Percentiles rank a stretch among this genome's conserved stretches.
phyloP scores from a whole-genome alignment of 495 filamentous ascomycete genomes.

The Cairneyella variabilis region DNA sequence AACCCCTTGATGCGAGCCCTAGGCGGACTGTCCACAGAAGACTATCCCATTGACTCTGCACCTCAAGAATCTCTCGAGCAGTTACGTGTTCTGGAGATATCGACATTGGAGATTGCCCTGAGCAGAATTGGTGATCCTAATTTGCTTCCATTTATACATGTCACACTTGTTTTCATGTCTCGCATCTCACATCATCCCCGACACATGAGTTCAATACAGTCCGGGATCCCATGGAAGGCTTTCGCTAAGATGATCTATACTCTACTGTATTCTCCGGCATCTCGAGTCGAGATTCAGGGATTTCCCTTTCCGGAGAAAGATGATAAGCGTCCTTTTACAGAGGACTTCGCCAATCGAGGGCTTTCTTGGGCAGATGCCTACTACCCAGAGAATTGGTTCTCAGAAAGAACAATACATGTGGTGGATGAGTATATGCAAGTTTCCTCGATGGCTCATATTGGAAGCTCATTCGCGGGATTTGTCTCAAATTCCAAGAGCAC shows the following conservation, averaged over 20 bases:
- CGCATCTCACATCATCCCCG: background rate
- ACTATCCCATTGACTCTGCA: background rate
- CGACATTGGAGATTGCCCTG: conserved; percentile 7
- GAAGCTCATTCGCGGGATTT: no score
- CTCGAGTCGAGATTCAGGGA: conserved; percentile 39
- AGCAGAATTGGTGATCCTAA: conserved; percentile 17
- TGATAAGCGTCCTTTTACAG: conserved; percentile 60
- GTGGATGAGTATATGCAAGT: background rate
- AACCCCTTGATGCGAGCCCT: conserved; percentile 11
- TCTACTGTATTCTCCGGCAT: conserved; percentile 24
- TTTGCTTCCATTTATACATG: conserved; percentile 15
- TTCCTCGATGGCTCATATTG: no score
- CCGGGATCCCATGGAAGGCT: conserved; percentile 8
- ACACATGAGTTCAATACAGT: conserved; percentile 4
- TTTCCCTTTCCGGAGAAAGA: conserved; percentile 53
- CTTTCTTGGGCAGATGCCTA: conserved; percentile 47
- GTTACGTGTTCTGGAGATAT: conserved; percentile 1
- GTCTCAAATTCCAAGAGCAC: no score
- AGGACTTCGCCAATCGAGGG: conserved; percentile 78
- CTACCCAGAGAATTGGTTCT: background rate
- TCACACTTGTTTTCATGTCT: conserved; percentile 13
- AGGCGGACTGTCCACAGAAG: background rate
- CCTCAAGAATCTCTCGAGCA: background rate
- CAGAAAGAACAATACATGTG: background rate
- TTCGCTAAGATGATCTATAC: conserved; percentile 11